These are phyloP conservation scores for Pseudogymnoascus sp. DNA, from an alignment of 2,329 filamentous ascomycete genomes.

Conservation along the genomic window DNA sequence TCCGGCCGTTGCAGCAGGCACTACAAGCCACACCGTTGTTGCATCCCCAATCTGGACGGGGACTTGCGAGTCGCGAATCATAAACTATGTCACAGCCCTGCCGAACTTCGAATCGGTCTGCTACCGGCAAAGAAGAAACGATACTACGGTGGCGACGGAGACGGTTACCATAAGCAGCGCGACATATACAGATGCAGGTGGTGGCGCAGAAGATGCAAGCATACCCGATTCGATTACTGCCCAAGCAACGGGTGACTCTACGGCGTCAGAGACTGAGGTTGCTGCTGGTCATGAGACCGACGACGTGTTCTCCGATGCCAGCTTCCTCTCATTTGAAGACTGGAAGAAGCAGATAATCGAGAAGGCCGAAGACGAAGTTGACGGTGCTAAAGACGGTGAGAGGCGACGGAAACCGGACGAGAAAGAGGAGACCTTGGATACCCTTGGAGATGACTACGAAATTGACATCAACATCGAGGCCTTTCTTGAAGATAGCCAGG, in stretches of 20 bases:
- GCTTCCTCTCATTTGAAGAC: constrained; percentile 95
- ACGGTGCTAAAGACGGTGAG: constrained; percentile 41
- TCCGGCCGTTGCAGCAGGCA: background rate
- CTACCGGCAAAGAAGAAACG: constrained; percentile 16
- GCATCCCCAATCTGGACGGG: constrained; percentile 10
- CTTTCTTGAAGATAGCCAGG: constrained; percentile 40
- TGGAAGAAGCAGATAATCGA: constrained; percentile 94
- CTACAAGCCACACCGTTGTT: background rate
- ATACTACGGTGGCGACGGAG: constrained; percentile 5
- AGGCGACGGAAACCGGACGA: constrained; percentile 44
- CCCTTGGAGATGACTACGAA: constrained; percentile 79
- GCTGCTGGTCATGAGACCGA: constrained; percentile 39
- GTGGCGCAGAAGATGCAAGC: constrained; percentile 10
- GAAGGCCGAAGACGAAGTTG: constrained; percentile 61
- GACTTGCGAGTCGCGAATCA: constrained; percentile 52
- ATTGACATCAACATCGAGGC: constrained; percentile 67
- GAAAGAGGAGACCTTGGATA: constrained; percentile 63
- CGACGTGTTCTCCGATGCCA: constrained; percentile 62
- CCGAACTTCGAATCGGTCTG: constrained; percentile 53
- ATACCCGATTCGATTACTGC: constrained; percentile 8
- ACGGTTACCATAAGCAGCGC: constrained; percentile 13
- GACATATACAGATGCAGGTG: constrained; percentile 10
- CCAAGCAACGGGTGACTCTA: constrained; percentile 11
- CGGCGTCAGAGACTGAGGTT: background rate
- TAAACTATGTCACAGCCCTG: constrained; percentile 84